phyloP scores from a whole-genome alignment of 1,284 basidiomycete genomes.

The Naganishia albida region DNA sequence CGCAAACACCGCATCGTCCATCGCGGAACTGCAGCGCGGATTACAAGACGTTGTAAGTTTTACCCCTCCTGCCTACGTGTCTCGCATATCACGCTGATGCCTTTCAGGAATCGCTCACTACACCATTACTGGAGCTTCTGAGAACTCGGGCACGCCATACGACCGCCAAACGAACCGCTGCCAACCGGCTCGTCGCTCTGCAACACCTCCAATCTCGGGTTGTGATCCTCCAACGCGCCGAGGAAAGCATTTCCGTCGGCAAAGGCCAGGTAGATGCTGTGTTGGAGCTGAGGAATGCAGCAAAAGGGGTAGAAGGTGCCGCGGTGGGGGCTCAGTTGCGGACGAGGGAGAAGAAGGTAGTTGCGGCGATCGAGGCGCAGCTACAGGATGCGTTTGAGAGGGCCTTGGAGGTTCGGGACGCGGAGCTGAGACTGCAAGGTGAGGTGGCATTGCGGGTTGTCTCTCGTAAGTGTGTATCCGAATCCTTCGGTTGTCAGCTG shows the following conservation, averaged over 20 bases:
- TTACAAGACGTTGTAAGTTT: constrained; percentile 10
- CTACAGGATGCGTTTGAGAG: constrained; percentile 16
- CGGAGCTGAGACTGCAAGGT: neutral
- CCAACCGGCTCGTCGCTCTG: neutral
- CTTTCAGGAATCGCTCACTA: constrained; percentile 2
- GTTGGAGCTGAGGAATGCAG: neutral
- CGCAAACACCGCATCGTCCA: neutral
- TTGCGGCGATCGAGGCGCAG: constrained; percentile 9
- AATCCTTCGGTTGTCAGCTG: neutral
- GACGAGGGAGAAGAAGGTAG: neutral
- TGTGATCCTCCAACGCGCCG: neutral
- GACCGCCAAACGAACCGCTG: neutral
- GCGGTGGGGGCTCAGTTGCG: neutral
- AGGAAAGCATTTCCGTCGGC: neutral
- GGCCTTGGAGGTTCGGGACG: neutral
- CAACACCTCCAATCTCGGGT: constrained; percentile 8
- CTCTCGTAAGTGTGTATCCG: neutral
- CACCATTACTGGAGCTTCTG: constrained; percentile 4
- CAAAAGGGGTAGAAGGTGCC: neutral
- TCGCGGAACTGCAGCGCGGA: constrained; percentile 1
- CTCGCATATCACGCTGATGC: neutral
- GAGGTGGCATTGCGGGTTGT: neutral
- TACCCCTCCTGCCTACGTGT: neutral
- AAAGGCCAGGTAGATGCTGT: neutral
- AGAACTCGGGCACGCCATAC: neutral